phyloP scores from a whole-genome alignment of 192 early-diverging fungal species.

The Gonapodya sp. region DNA sequence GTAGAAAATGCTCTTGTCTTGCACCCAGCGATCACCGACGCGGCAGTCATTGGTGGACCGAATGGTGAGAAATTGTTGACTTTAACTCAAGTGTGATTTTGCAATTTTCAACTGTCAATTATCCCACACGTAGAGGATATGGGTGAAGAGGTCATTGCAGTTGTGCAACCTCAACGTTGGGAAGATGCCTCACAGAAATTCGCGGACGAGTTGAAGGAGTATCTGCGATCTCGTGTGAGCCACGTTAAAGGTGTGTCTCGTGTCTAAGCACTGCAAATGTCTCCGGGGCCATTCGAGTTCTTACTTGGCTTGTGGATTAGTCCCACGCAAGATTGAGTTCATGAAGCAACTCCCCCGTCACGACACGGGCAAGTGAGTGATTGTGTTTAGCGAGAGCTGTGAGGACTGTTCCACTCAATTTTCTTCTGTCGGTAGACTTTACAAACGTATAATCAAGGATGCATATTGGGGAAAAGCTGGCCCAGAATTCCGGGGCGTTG shows the following conservation, averaged over 20 bases:
- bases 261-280: too few relatives aligned
- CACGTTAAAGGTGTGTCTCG: slow-evolving; percentile 2
- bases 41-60: neutral
- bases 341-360: slow-evolving; percentile 1
- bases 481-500: neutral
- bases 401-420: neutral
- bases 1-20: slow-evolving; percentile 7
- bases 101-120: neutral
- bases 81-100: too few relatives aligned
- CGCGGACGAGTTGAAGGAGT: neutral
- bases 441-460: slow-evolving; percentile 8
- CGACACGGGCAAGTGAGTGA: slow-evolving; percentile 6
- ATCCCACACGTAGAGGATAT: neutral
- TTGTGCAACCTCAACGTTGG: neutral
- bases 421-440: neutral
- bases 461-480: slow-evolving; percentile 1
- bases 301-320: neutral
- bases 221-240: neutral
- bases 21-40: neutral
- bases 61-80: neutral
- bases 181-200: slow-evolving; percentile 2
- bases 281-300: neutral
- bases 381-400: neutral
- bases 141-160: slow-evolving; percentile 6
- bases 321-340: neutral